phyloP scores from a whole-genome alignment of 352 stramenopile species.

The Nothophytophthora sp. region DNA sequence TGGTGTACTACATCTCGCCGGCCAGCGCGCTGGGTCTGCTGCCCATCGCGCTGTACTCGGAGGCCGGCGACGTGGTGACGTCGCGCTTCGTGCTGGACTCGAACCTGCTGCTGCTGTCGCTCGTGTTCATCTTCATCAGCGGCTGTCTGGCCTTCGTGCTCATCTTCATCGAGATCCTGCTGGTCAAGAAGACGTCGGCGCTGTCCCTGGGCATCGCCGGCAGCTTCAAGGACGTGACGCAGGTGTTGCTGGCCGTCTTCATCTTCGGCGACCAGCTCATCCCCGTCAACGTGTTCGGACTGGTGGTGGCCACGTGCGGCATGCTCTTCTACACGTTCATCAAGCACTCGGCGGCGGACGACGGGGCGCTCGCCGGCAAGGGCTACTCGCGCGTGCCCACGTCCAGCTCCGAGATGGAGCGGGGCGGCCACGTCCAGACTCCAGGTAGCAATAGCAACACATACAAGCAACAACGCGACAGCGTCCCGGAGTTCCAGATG shows the following conservation, averaged over 20 bases:
- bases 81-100: slow-evolving; percentile 66
- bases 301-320: slow-evolving; percentile 67
- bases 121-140: slow-evolving; percentile 69
- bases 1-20: slow-evolving; percentile 86
- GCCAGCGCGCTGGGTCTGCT: slow-evolving; percentile 69
- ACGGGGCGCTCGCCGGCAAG: slow-evolving; percentile 6
- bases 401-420: slow-evolving; percentile 21
- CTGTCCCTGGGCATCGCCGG: slow-evolving; percentile 79
- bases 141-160: slow-evolving; percentile 73
- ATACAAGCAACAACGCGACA: slow-evolving; percentile 8
- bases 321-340: slow-evolving; percentile 82
- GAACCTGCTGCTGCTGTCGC: slow-evolving; percentile 45
- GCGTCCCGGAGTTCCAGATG: slow-evolving; percentile 33
- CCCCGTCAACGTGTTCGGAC: slow-evolving; percentile 63
- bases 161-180: slow-evolving; percentile 82
- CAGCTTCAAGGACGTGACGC: slow-evolving; percentile 81
- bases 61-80: slow-evolving; percentile 41
- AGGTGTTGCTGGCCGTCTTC: slow-evolving; percentile 75
- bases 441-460: slow-evolving; percentile 9
- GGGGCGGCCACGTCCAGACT: slow-evolving; percentile 11
- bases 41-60: slow-evolving; percentile 62
- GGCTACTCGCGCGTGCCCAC: slow-evolving; percentile 44
- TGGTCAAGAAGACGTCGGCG: slow-evolving; percentile 83
- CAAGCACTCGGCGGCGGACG: slow-evolving; percentile 52
- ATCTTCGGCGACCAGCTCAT: slow-evolving; percentile 76